These are phyloP conservation scores for Thalassiosira mediterranea DNA, from an alignment of 352 stramenopile genomes.

Conservation along the genomic window DNA sequence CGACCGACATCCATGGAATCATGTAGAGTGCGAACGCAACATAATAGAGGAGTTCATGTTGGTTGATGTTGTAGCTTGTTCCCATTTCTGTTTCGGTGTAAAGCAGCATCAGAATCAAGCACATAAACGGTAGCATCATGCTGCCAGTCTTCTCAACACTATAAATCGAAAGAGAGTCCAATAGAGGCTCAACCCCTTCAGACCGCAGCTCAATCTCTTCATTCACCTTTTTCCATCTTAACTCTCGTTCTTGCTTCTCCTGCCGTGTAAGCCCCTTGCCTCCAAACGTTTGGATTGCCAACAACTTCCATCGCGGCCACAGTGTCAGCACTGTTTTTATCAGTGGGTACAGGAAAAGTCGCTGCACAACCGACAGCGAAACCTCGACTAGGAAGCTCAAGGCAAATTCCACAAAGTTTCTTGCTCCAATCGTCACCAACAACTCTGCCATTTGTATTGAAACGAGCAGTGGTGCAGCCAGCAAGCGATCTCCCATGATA, in stretches of 20 bases:
- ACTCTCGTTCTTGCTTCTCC: constrained; percentile 91
- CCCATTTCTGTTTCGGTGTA: constrained; percentile 88
- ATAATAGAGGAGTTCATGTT: constrained; percentile 95
- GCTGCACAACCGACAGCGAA: constrained; percentile 90
- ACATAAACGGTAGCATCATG: constrained; percentile 88
- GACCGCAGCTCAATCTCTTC: constrained; percentile 93
- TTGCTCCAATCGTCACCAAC: constrained; percentile 93
- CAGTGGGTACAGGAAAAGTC: constrained; percentile 92
- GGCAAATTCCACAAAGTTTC: constrained; percentile 95
- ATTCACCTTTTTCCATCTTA: constrained; percentile 91
- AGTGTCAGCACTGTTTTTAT: constrained; percentile 86
- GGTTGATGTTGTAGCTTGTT: constrained; percentile 90
- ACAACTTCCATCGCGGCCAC: constrained; percentile 91
- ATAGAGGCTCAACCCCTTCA: constrained; percentile 92
- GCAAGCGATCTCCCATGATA: constrained; percentile 90
- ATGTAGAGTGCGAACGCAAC: constrained; percentile 93
- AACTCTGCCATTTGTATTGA: constrained; percentile 90
- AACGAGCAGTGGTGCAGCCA: constrained; percentile 90
- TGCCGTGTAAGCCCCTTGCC: constrained; percentile 87
- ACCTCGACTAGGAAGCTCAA: constrained; percentile 94
- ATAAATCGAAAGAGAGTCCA: constrained; percentile 91
- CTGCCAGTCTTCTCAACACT: constrained; percentile 89
- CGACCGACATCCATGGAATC: constrained; percentile 92
- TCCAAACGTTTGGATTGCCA: constrained; percentile 72
- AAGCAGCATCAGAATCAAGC: constrained; percentile 88